Evolutionary conservation across 352 stramenopile genomes (phyloP).

Genomic region (Phytophthora sp.): DNA sequence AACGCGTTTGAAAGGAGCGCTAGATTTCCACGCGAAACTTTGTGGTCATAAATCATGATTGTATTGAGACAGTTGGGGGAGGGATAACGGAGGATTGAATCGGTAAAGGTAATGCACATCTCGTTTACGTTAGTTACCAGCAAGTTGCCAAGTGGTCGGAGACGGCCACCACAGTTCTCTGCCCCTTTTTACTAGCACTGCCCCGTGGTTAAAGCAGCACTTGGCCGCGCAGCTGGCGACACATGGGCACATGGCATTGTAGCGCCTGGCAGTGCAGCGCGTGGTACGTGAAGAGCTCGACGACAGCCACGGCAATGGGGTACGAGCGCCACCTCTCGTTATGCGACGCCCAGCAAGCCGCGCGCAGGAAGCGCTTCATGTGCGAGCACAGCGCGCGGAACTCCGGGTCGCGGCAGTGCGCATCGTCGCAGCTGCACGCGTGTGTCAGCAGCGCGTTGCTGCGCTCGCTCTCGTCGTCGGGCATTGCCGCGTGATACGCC

Average conservation of each 20-base stretch:
- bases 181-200: too few relatives aligned
- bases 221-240: constrained; percentile 42
- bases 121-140: too few relatives aligned
- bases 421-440: constrained; percentile 59
- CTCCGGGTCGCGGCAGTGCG: constrained; percentile 35
- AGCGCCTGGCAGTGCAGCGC: constrained; percentile 47
- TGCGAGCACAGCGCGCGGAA: constrained; percentile 52
- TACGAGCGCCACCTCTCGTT: constrained; percentile 52
- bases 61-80: too few relatives aligned
- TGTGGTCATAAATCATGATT: too few relatives aligned
- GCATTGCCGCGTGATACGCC: constrained; percentile 15
- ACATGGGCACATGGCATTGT: constrained; percentile 54
- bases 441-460: constrained; percentile 62
- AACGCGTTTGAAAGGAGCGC: too few relatives aligned
- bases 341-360: constrained; percentile 66
- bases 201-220: constrained; percentile 31
- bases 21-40: too few relatives aligned
- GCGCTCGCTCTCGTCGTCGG: constrained; percentile 17
- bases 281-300: constrained; percentile 64
- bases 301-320: constrained; percentile 31
- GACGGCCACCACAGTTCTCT: too few relatives aligned
- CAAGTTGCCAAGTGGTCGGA: too few relatives aligned
- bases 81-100: too few relatives aligned
- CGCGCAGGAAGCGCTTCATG: constrained; percentile 71
- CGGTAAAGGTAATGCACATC: too few relatives aligned